A percentile compares a stretch with the other conserved stretches of the same genome.
Evolutionary conservation across 495 filamentous ascomycete genomes (phyloP).

Genomic region (Aspergillus sparsus): DNA sequence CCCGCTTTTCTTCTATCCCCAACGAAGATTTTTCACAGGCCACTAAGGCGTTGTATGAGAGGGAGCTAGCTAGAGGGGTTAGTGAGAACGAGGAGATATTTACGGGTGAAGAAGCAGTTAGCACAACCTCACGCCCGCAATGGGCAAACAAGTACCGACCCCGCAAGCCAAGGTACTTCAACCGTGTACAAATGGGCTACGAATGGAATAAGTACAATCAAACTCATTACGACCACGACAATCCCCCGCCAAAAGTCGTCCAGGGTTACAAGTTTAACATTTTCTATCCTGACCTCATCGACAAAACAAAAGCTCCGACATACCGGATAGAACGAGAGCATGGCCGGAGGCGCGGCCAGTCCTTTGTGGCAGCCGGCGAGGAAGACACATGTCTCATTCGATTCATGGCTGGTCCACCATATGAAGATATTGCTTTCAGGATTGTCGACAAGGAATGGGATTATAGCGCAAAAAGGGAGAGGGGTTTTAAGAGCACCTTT

Average conservation of each 20-base stretch:
- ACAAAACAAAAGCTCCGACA: conserved; percentile 90
- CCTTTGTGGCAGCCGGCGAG: conserved; percentile 91
- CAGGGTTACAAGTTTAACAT: conserved; percentile 99
- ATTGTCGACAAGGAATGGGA: conserved; percentile 99
- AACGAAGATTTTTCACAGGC: conserved; percentile 91
- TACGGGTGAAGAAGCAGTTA: conserved; percentile 81
- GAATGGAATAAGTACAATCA: conserved; percentile 99
- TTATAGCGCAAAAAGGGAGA: conserved; percentile 91
- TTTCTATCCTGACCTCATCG: conserved; percentile 98
- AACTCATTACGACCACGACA: conserved; percentile 99
- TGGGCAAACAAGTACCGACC: conserved; percentile 93
- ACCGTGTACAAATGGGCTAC: conserved; percentile 97
- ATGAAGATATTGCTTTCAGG: conserved; percentile 95
- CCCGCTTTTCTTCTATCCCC: conserved; percentile 71
- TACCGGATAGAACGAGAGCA: conserved; percentile 93
- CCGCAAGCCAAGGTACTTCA: conserved; percentile 95
- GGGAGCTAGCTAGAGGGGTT: conserved; percentile 89
- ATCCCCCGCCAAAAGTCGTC: conserved; percentile 96
- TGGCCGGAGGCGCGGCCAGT: conserved; percentile 85
- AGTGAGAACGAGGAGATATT: conserved; percentile 97
- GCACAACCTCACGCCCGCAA: conserved; percentile 61
- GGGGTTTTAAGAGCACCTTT: conserved; percentile 94
- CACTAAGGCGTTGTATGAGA: conserved; percentile 87
- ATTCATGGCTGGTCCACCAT: conserved; percentile 93
- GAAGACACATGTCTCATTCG: conserved; percentile 97